Base-by-base conservation (phyloP, 148 eudicot genomes). In the Cornus kousa region DNA sequence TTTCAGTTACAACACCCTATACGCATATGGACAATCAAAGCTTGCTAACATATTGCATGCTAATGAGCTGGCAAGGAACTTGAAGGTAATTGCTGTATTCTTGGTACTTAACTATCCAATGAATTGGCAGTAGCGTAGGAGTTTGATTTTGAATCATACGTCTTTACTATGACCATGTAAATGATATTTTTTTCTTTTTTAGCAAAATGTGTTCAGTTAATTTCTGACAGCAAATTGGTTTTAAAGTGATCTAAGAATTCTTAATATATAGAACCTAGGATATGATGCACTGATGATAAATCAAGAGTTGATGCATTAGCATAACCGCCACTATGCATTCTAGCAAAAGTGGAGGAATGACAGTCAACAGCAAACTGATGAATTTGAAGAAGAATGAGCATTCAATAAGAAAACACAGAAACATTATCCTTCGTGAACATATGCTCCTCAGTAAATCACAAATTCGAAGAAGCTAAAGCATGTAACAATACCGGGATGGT, bases 1-100 rank as follows among this genome's bases (percentile, higher is more conserved):
- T 77, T 88, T 75, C 93, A 94, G 98, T 73, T 94, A 85, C 79
- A 82, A 68, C 73, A 86, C 82, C 71, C 16, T 85, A 33, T 82
- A 76, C 77, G 98, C 98, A 23, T 94, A 92, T 81, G 98, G 97
- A 40, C 97, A 91, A 83, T 94, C 98, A 67, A 94, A 94, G 87
- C 93, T 94, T 48, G 92, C 94, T 13, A 94, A 93, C 79, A 87
- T 92, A 82, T 82, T 94, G 86, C 95, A 92, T 76, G 91, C 94
- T 19, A 85, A 87, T 39, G 98, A 94, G 87, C 94, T 92, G 19
- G 71, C 98, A 79, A 89, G 84, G 78, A 85, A 79, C 77, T 79
- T 94, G 24, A 86, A 90, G 98, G 98, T 94, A 87, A 16, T 77
- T 67, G 16, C 22, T 50, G 20, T 77, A 24, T 77, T 71, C 28